Evolutionary conservation across 2,329 filamentous ascomycete species (phyloP).

Genomic region (Cladosporium sp.): DNA sequence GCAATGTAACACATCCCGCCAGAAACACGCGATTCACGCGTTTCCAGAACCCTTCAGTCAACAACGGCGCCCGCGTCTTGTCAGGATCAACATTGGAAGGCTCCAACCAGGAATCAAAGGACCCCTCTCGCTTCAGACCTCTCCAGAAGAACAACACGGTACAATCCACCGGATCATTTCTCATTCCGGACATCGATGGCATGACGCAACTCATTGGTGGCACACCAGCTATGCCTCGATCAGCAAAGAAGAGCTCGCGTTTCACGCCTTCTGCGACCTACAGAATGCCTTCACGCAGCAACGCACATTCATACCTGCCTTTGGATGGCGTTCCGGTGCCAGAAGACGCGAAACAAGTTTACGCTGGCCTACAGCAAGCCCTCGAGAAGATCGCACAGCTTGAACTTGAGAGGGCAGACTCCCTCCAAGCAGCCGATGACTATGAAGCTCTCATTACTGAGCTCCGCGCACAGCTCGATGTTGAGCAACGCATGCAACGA

Average conservation of each 20-base stretch:
- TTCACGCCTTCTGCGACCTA: slow-evolving; percentile 47
- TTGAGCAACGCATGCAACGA: slow-evolving; percentile 36
- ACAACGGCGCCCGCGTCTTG: slow-evolving; percentile 9
- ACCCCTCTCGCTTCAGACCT: slow-evolving; percentile 14
- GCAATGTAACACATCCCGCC: slow-evolving; percentile 25
- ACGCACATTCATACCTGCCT: slow-evolving; percentile 39
- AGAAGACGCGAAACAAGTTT: slow-evolving; percentile 60
- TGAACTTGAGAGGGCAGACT: slow-evolving; percentile 52
- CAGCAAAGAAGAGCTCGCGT: slow-evolving; percentile 36
- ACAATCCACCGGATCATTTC: slow-evolving; percentile 43
- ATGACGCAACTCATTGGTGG: slow-evolving; percentile 59
- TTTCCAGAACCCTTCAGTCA: slow-evolving; percentile 9
- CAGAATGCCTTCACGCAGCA: slow-evolving; percentile 21
- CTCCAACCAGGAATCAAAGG: slow-evolving; percentile 5
- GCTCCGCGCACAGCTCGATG: slow-evolving; percentile 45
- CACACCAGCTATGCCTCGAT: slow-evolving; percentile 52
- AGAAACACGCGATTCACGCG: slow-evolving; percentile 53
- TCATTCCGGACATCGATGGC: slow-evolving; percentile 58
- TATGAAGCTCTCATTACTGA: slow-evolving; percentile 60
- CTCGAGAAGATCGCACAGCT: slow-evolving; percentile 55
- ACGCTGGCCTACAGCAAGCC: slow-evolving; percentile 55
- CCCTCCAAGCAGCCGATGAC: slow-evolving; percentile 48
- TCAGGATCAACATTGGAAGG: slow-evolving; percentile 12
- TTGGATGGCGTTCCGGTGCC: slow-evolving; percentile 55
- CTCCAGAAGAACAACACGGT: slow-evolving; percentile 1